phyloP scores from a whole-genome alignment of 495 filamentous ascomycete genomes.

The Alectoria sarmentosa region DNA sequence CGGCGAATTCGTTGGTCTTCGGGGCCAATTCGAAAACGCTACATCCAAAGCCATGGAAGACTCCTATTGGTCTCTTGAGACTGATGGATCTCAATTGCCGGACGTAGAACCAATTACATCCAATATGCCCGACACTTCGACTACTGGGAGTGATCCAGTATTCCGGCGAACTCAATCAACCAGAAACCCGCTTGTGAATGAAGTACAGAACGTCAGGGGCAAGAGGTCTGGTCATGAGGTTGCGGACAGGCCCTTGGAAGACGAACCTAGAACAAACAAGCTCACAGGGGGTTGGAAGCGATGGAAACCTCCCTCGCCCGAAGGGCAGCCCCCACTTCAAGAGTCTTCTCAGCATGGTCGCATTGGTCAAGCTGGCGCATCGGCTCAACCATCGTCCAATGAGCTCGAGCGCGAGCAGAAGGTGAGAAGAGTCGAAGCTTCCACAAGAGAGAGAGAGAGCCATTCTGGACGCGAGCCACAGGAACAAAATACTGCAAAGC shows the following conservation, averaged over 20 bases:
- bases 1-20: slow-evolving; percentile 18
- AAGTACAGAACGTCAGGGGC: not conserved
- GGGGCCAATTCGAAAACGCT: not conserved
- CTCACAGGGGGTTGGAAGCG: not conserved
- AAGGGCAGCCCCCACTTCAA: not conserved
- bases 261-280: not conserved
- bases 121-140: not conserved
- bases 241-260: not conserved
- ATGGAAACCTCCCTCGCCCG: not conserved
- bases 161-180: not conserved
- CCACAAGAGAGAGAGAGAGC: not conserved
- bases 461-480: not conserved
- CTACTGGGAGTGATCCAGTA: not conserved
- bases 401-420: not conserved
- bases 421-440: not conserved
- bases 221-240: not conserved
- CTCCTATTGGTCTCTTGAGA: not conserved
- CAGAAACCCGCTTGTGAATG: not conserved
- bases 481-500: not conserved
- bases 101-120: not conserved
- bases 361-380: not conserved
- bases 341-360: not conserved
- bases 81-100: not conserved
- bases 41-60: not conserved
- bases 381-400: not conserved